Evolutionary conservation across 345 rosid genomes (phyloP).

Genomic region (Ricinus communis): DNA sequence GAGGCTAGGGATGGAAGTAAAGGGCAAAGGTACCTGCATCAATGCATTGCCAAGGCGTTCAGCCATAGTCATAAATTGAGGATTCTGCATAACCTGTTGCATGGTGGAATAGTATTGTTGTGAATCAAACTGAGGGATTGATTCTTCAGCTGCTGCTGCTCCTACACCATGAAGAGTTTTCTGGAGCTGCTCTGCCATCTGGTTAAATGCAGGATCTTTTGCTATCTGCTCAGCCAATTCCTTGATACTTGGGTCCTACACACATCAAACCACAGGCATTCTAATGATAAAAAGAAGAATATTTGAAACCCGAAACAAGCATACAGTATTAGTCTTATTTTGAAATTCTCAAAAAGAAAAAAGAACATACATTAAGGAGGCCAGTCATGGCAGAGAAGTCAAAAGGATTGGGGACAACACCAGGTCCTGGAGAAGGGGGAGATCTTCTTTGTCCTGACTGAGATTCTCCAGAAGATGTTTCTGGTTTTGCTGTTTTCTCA

Average conservation of each 20-base stretch:
- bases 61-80: constrained; percentile 92
- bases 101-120: constrained; percentile 76
- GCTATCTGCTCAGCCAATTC: constrained; percentile 93
- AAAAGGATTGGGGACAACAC: constrained; percentile 58
- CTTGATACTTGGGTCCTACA: constrained; percentile 91
- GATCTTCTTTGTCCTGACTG: constrained; percentile 36
- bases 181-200: constrained; percentile 96
- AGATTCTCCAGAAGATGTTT: constrained; percentile 54
- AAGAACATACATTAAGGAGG: constrained; percentile 65
- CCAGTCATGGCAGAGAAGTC: constrained; percentile 88
- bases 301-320: neutral
- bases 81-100: constrained; percentile 99
- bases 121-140: constrained; percentile 66
- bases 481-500: constrained; percentile 54
- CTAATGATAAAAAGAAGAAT: neutral
- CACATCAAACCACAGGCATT: neutral
- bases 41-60: constrained; percentile 88
- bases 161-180: constrained; percentile 64
- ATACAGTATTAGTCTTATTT: neutral
- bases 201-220: constrained; percentile 89
- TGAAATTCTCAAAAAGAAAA: neutral
- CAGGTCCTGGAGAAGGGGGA: constrained; percentile 42
- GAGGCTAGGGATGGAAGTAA: too few relatives aligned
- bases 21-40: constrained; percentile 72
- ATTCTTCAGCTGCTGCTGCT: constrained; percentile 43